phyloP scores from a whole-genome alignment of 2,329 filamentous ascomycete genomes.

The Lasiodiplodia hormozganensis region DNA sequence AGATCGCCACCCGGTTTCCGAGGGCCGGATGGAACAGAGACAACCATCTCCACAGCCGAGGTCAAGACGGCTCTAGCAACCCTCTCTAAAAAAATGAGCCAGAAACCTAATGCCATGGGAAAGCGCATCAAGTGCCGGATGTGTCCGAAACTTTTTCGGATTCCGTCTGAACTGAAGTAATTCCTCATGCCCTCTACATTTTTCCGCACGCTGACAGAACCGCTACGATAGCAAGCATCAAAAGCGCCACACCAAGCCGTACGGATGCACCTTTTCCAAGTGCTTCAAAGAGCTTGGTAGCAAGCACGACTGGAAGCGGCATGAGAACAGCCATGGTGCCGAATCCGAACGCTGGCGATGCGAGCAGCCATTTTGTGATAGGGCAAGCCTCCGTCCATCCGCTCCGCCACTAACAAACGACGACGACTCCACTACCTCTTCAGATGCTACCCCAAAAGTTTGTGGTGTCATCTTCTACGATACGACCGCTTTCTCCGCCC shows the following conservation, averaged over 20 bases:
- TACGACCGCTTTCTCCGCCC: conserved; percentile 65
- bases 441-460: not conserved
- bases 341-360: conserved; percentile 77
- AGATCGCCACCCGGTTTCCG: not conserved
- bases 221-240: conserved; percentile 72
- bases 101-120: conserved; percentile 28
- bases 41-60: conserved; percentile 36
- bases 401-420: not conserved
- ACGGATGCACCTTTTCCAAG: conserved; percentile 75
- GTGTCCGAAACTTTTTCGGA: conserved; percentile 37
- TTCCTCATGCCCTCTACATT: not conserved
- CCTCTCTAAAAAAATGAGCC: conserved; percentile 35
- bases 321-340: conserved; percentile 82
- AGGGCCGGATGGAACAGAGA: not conserved
- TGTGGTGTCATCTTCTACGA: conserved; percentile 69
- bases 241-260: conserved; percentile 81
- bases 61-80: conserved; percentile 37
- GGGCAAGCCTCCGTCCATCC: not conserved
- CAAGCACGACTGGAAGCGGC: conserved; percentile 93
- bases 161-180: conserved; percentile 51
- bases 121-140: conserved; percentile 35
- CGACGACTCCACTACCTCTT: not conserved
- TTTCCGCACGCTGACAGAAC: conserved; percentile 2
- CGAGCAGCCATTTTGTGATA: conserved; percentile 46
- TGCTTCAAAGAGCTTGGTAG: conserved; percentile 83